Evolutionary conservation across 2,329 filamentous ascomycete species (phyloP).

Genomic region (Penicillium italicum): DNA sequence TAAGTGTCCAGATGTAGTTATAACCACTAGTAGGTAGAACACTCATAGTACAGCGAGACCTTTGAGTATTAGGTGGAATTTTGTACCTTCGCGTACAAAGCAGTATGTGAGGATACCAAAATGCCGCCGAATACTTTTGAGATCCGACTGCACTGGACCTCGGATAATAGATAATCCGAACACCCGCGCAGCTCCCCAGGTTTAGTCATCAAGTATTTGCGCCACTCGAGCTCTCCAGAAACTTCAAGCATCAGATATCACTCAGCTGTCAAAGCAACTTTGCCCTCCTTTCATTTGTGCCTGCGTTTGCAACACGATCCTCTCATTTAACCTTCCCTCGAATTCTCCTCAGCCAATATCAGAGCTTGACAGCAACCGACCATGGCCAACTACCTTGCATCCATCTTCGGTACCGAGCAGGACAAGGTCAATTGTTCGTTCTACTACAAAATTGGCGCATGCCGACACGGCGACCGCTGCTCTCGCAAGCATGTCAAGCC

Average conservation of each 20-base stretch:
- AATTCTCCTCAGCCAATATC: background rate
- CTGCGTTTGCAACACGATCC: background rate
- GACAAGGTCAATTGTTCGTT: conserved; percentile 99
- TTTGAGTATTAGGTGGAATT: too few species aligned
- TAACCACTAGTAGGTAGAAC: too few species aligned
- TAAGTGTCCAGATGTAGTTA: too few species aligned
- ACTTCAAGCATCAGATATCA: conserved; percentile 29
- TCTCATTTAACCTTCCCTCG: background rate
- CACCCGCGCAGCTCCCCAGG: conserved; percentile 9
- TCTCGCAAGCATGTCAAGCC: conserved; percentile 99
- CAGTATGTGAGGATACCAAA: too few species aligned
- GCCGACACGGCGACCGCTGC: conserved; percentile 96
- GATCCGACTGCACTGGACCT: too few species aligned
- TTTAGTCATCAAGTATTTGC: conserved; percentile 24
- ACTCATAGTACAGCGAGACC: too few species aligned
- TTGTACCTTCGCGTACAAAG: too few species aligned
- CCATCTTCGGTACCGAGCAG: conserved; percentile 99
- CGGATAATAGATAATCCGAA: conserved; percentile 12
- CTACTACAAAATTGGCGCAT: conserved; percentile 99
- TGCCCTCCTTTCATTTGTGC: background rate
- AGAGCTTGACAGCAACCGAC: conserved; percentile 16
- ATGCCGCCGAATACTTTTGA: too few species aligned
- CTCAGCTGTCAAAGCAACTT: conserved; percentile 15
- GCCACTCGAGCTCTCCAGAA: conserved; percentile 35
- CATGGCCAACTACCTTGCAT: conserved; percentile 98